Conservation (phyloP, 345 rosid species). For the Arabis alpina region DNA sequence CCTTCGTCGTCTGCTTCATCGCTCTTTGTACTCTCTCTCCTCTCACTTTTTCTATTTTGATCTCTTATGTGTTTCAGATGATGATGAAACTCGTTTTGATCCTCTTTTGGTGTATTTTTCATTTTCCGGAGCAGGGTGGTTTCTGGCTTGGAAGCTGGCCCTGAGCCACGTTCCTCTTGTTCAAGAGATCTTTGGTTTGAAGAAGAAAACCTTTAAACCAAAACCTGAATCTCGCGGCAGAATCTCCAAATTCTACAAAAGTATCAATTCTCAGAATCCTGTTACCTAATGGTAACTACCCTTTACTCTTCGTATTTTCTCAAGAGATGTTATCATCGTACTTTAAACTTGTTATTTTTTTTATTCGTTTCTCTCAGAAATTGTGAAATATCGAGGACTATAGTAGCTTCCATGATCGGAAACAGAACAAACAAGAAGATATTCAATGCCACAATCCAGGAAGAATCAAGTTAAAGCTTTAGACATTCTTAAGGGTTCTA, state of each 20-base stretch:
- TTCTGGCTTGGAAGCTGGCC: constrained; percentile 85
- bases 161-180: constrained; percentile 84
- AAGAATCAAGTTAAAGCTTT: constrained; percentile 12
- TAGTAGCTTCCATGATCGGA: neutral
- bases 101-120: no score
- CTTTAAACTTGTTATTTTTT: neutral
- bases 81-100: neutral
- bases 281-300: constrained; percentile 37
- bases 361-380: neutral
- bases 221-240: constrained; percentile 59
- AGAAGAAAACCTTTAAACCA: constrained; percentile 55
- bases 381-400: neutral
- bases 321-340: no score
- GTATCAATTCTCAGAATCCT: constrained; percentile 39
- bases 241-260: constrained; percentile 58
- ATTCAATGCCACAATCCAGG: neutral
- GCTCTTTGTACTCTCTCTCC: constrained; percentile 47
- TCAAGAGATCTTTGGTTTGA: constrained; percentile 82
- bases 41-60: neutral
- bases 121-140: constrained; percentile 61
- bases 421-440: neutral
- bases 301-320: neutral
- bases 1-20: constrained; percentile 62
- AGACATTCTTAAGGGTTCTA: neutral
- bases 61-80: neutral